Conservation (phyloP, 2,329 filamentous ascomycete species). For the Alternaria sp. region DNA sequence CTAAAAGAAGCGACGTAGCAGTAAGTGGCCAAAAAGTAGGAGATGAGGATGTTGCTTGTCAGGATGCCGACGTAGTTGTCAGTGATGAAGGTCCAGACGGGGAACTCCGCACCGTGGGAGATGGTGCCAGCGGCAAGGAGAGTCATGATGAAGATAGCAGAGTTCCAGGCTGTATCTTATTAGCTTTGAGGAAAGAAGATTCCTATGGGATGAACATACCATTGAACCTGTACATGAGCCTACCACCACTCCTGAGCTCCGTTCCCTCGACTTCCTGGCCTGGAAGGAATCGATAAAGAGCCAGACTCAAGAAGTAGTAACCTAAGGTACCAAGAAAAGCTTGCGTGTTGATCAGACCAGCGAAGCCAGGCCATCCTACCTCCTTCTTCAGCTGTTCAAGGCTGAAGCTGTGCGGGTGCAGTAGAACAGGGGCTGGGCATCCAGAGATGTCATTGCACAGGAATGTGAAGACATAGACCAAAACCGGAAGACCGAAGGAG, state of each 20-base stretch:
- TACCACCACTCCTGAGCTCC: conserved; percentile 73
- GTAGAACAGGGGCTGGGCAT: conserved; percentile 84
- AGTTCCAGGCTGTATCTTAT: conserved; percentile 70
- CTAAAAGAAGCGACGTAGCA: conserved; percentile 85
- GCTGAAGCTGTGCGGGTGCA: conserved; percentile 75
- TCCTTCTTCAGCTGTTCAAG: conserved; percentile 79
- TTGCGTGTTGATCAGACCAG: conserved; percentile 74
- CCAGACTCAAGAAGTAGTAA: conserved; percentile 80
- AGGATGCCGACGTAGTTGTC: conserved; percentile 89
- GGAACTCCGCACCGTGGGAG: conserved; percentile 80
- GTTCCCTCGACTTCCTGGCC: conserved; percentile 76
- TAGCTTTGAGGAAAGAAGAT: conserved; percentile 17
- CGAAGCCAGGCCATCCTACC: conserved; percentile 82
- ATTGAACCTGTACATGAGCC: conserved; percentile 81
- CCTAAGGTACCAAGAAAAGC: conserved; percentile 75
- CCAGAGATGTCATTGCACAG: conserved; percentile 92
- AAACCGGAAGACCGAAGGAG: conserved; percentile 79
- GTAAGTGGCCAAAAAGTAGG: conserved; percentile 76
- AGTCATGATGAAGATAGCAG: conserved; percentile 77
- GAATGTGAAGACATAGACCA: conserved; percentile 83
- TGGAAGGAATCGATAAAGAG: conserved; percentile 80
- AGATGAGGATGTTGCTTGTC: conserved; percentile 81
- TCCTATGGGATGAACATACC: conserved; percentile 44
- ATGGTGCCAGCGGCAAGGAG: conserved; percentile 77
- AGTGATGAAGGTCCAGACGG: conserved; percentile 91